Conservation (phyloP, 1,139 yeast genomes). For the Yamadazyma triangularis region DNA sequence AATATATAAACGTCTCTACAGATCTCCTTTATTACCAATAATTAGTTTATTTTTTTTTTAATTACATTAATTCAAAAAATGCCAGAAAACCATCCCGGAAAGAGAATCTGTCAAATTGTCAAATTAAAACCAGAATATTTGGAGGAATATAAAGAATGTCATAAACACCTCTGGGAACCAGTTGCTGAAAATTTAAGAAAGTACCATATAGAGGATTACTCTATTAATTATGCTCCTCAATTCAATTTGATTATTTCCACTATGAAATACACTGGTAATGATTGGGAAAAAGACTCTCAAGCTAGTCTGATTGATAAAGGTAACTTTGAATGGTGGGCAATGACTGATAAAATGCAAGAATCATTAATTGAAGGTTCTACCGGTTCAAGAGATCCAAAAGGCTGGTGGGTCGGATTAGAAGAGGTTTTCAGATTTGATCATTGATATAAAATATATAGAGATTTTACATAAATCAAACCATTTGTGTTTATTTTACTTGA, state of each 20-base stretch:
- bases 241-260: constrained; percentile 25
- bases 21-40: no score
- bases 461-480: no score
- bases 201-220: constrained; percentile 34
- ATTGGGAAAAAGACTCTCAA: constrained; percentile 27
- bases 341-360: constrained; percentile 33
- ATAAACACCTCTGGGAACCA: constrained; percentile 20
- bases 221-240: constrained; percentile 26
- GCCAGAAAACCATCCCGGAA: constrained; percentile 19
- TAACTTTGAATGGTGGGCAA: constrained; percentile 33
- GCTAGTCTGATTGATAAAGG: constrained; percentile 25
- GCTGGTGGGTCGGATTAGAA: constrained; percentile 32
- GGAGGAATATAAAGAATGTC: constrained; percentile 28
- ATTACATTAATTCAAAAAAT: no score
- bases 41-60: no score
- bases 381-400: constrained; percentile 29
- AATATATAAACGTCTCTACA: no score
- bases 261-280: constrained; percentile 30
- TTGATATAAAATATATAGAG: no score
- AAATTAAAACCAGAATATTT: constrained; percentile 28
- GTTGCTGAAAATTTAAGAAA: constrained; percentile 23
- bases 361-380: constrained; percentile 28
- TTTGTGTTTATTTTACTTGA: no score
- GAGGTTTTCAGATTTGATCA: constrained; percentile 31
- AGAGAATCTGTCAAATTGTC: constrained; percentile 30